Evolutionary conservation across 139 green algal genomes (phyloP).

Genomic region (Ulvella scutata): DNA sequence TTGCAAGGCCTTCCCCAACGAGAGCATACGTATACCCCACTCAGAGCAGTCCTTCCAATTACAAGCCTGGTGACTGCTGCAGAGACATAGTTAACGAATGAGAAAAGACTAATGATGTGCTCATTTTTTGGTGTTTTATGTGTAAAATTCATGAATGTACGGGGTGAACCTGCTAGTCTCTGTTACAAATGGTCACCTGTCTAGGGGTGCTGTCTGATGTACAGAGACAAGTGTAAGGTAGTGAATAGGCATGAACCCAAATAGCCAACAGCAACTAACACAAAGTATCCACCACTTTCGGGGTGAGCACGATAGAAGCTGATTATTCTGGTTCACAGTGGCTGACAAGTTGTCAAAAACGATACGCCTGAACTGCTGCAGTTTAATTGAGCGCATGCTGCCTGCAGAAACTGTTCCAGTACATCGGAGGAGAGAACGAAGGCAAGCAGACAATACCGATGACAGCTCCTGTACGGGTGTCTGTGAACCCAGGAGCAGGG

Average conservation of each 20-base stretch:
- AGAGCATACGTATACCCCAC: neutral
- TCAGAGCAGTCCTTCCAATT: neutral
- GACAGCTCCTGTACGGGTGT: conserved; percentile 39
- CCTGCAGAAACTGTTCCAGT: conserved; percentile 25
- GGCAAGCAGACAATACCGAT: conserved; percentile 38
- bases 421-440: conserved; percentile 48
- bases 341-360: neutral
- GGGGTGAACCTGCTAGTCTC: neutral
- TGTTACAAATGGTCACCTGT: neutral
- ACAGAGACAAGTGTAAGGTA: neutral
- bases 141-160: neutral
- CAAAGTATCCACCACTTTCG: neutral
- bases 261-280: neutral
- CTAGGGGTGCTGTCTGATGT: neutral
- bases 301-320: neutral
- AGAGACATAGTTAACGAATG: neutral
- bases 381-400: neutral
- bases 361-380: neutral
- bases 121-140: neutral
- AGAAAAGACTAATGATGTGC: neutral
- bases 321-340: neutral
- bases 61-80: neutral
- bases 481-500: conserved; percentile 8
- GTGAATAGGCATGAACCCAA: neutral
- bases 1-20: neutral